phyloP scores from a whole-genome alignment of 306 rosid genomes.

The Prunus davidiana region DNA sequence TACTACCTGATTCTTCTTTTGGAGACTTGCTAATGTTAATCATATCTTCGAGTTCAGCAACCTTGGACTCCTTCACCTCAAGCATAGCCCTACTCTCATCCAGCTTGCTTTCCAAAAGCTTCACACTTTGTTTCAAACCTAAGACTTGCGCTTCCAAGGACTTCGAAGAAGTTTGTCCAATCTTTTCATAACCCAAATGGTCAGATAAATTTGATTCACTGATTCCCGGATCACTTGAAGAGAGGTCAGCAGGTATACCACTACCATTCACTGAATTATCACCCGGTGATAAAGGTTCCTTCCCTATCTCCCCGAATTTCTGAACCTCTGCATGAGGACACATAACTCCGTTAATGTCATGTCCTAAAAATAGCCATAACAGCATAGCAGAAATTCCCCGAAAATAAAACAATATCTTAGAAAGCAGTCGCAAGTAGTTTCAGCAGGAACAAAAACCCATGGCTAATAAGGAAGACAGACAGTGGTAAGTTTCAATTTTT shows the following conservation, averaged over 20 bases:
- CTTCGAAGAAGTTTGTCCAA: conserved; percentile 37
- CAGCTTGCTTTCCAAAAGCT: conserved; percentile 48
- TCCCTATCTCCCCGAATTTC: conserved; percentile 60
- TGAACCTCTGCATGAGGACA: conserved; percentile 61
- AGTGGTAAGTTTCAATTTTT: neutral
- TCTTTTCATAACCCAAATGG: conserved; percentile 43
- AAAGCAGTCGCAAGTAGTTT: conserved; percentile 10
- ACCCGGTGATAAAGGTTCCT: conserved; percentile 36
- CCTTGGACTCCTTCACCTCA: conserved; percentile 50
- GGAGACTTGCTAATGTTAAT: conserved; percentile 36
- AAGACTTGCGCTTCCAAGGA: conserved; percentile 50
- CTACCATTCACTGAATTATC: conserved; percentile 41
- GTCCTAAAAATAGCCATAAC: neutral
- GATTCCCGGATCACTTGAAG: conserved; percentile 31
- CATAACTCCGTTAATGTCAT: conserved; percentile 10
- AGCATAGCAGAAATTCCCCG: neutral
- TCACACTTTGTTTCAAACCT: conserved; percentile 53
- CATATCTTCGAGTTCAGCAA: conserved; percentile 64
- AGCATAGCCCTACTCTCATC: conserved; percentile 43
- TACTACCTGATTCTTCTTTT: conserved; percentile 45
- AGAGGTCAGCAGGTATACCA: conserved; percentile 36
- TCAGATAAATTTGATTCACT: conserved; percentile 34
- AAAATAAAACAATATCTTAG: neutral
- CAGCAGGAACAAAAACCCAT: conserved; percentile 10
- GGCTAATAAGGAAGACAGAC: neutral